phyloP scores from a whole-genome alignment of 371 early-diverging fungal species.

The Rhizopus sp. region DNA sequence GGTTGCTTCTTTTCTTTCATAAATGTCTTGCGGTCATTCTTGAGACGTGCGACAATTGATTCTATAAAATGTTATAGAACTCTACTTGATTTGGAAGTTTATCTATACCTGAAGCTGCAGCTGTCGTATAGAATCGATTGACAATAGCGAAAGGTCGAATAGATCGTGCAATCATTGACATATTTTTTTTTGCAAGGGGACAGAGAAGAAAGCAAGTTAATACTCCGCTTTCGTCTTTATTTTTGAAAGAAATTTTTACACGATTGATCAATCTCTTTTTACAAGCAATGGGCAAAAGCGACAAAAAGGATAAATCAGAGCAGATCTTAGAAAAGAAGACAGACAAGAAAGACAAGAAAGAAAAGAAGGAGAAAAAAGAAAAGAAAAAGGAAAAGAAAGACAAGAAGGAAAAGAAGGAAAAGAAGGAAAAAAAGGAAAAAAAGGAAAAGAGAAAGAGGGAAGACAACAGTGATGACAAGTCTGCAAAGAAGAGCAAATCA shows the following conservation, averaged over 20 bases:
- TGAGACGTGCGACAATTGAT: slow-evolving; percentile 47
- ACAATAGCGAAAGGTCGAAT: background rate
- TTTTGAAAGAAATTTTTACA: background rate
- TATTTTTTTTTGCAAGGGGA: background rate
- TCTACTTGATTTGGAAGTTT: background rate
- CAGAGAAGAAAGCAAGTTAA: too few relatives aligned
- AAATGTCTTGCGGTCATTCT: slow-evolving; percentile 70
- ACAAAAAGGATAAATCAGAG: background rate
- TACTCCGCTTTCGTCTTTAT: background rate
- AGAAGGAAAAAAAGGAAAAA: slow-evolving; percentile 3
- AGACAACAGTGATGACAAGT: background rate
- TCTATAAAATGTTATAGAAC: slow-evolving; percentile 8
- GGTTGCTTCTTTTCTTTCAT: slow-evolving; percentile 75
- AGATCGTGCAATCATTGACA: slow-evolving; percentile 1
- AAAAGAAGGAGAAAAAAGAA: slow-evolving; percentile 2
- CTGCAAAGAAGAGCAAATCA: background rate
- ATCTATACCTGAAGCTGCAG: background rate
- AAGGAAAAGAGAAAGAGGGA: slow-evolving; percentile 4
- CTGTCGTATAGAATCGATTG: background rate
- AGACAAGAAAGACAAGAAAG: slow-evolving; percentile 1
- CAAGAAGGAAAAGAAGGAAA: slow-evolving; percentile 2
- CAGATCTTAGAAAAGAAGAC: background rate
- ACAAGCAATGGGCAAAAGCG: background rate
- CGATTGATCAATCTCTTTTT: background rate
- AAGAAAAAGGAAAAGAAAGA: slow-evolving; percentile 5